These are phyloP conservation scores for Scortechinia acanthostroma DNA, from an alignment of 2,329 filamentous ascomycete species.

Conservation along the genomic window DNA sequence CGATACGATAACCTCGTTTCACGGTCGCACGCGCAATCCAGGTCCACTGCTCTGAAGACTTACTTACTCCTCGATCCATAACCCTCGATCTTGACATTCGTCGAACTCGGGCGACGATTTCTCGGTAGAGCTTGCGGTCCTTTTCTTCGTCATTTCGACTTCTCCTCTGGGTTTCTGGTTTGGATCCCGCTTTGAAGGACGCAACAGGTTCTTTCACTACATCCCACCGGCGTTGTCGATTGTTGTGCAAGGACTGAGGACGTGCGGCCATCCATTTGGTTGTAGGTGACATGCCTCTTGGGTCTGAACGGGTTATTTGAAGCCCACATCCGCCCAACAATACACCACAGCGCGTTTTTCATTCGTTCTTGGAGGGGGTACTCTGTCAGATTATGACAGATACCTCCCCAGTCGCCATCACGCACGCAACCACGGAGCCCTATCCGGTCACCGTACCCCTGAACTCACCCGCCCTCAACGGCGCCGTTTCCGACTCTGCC, in stretches of 20 bases:
- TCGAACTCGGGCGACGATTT: too few relatives aligned
- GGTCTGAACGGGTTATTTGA: neutral
- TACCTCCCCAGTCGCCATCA: constrained; percentile 2
- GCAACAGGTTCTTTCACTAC: too few relatives aligned
- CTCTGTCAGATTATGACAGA: constrained; percentile 3
- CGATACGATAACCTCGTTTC: neutral
- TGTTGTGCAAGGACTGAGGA: too few relatives aligned
- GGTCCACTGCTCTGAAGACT: too few relatives aligned
- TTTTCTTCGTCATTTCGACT: too few relatives aligned
- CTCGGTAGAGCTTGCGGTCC: too few relatives aligned
- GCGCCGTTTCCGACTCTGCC: neutral
- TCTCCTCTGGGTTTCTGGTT: too few relatives aligned
- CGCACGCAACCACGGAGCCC: constrained; percentile 1
- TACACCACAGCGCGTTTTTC: neutral
- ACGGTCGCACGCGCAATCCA: neutral
- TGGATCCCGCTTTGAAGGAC: too few relatives aligned
- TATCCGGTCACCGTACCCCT: neutral
- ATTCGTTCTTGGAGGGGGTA: constrained; percentile 1
- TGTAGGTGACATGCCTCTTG: neutral
- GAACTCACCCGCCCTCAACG: neutral
- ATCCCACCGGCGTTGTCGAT: too few relatives aligned
- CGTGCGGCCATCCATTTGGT: too few relatives aligned
- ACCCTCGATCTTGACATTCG: too few relatives aligned
- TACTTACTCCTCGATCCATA: too few relatives aligned
- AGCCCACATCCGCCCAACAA: neutral